A percentile compares a stretch with the other conserved stretches of the same genome.
phyloP scores from a whole-genome alignment of 495 filamentous ascomycete genomes.

The Jackrogersella minutella region DNA sequence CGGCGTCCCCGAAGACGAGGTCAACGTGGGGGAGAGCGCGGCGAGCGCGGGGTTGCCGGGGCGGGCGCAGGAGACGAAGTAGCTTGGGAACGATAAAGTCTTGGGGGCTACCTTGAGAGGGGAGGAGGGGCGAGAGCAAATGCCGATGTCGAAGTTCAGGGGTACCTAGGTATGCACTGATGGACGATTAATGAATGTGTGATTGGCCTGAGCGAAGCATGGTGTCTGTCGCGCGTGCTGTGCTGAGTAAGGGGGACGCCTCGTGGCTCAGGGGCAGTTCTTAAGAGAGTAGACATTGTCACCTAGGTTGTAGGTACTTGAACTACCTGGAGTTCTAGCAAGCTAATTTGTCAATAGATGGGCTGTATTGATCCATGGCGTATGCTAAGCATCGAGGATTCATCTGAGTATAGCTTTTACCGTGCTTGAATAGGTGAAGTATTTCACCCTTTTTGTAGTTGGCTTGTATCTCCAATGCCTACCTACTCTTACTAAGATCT shows the following conservation, averaged over 20 bases:
- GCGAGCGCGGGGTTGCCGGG: constrained; percentile 53
- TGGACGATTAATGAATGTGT: constrained; percentile 4
- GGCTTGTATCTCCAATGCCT: too few species aligned
- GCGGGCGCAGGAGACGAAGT: constrained; percentile 23
- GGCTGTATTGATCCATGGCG: neutral
- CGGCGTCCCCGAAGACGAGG: constrained; percentile 58
- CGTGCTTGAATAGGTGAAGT: neutral
- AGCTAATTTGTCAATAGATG: neutral
- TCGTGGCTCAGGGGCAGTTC: neutral
- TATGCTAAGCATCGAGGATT: neutral
- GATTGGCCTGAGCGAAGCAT: constrained; percentile 11
- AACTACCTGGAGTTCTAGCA: neutral
- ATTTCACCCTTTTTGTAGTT: neutral
- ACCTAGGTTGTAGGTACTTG: neutral
- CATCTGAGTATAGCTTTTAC: neutral
- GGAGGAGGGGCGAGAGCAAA: neutral
- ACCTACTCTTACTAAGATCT: too few species aligned
- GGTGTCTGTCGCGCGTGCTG: neutral
- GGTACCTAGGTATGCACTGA: neutral
- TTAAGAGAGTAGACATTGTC: neutral
- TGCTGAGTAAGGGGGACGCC: neutral
- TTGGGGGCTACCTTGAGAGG: neutral
- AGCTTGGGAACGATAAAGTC: neutral
- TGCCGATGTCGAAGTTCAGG: neutral
- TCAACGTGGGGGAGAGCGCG: constrained; percentile 66